Evolutionary conservation across 345 rosid species (phyloP).

Genomic region (Abelmoschus esculentus): DNA sequence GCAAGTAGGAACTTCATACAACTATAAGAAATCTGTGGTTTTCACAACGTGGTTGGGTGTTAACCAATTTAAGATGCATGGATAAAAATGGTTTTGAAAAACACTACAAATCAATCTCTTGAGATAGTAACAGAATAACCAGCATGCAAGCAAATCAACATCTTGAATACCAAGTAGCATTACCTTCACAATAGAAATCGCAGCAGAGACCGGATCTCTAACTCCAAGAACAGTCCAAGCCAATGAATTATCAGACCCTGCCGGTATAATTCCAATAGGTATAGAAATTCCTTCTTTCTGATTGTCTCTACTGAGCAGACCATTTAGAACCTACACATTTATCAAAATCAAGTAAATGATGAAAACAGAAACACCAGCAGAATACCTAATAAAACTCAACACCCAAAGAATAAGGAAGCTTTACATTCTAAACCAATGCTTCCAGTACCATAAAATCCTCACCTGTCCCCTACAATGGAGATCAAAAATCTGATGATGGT

Average conservation of each 20-base stretch:
- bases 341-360: slow-evolving; percentile 6
- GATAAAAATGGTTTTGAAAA: not conserved
- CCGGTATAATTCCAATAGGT: slow-evolving; percentile 96
- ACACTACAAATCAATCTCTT: not conserved
- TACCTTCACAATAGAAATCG: slow-evolving; percentile 91
- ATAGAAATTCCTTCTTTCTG: slow-evolving; percentile 96
- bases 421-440: not conserved
- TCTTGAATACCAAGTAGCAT: not conserved
- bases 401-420: not conserved
- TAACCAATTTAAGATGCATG: not conserved
- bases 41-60: not conserved
- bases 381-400: not conserved
- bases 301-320: slow-evolving; percentile 75
- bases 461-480: not conserved
- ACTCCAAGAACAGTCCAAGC: slow-evolving; percentile 98
- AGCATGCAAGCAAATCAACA: not conserved
- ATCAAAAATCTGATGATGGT: not conserved
- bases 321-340: slow-evolving; percentile 74
- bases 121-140: not conserved
- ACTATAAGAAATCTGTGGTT: not conserved
- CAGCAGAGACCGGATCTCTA: slow-evolving; percentile 91
- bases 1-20: not conserved
- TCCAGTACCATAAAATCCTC: slow-evolving; percentile 3
- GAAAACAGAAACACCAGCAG: not conserved
- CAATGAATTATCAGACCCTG: slow-evolving; percentile 95